Base-by-base conservation (phyloP, 345 rosid genomes). In the Lepidium didymum region DNA sequence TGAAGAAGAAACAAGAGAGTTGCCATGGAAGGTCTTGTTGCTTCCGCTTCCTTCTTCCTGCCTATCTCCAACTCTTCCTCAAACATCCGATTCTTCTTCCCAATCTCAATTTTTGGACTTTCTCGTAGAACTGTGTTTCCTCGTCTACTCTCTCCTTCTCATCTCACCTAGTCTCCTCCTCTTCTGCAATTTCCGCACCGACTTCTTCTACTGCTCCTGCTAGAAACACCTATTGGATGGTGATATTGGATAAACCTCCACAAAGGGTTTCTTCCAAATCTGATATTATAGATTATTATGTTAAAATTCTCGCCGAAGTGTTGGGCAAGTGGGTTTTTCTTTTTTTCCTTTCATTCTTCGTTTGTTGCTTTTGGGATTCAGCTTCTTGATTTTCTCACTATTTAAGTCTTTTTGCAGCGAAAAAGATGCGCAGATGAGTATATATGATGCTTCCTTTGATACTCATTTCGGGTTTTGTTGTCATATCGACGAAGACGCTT, bases 351-450 rank as follows among this genome's bases (percentile, higher is more conserved):
- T 27, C 12, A 6, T 27, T 78, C 56, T 19, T 10, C 36, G 37
- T 59, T 45, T 35, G 51, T n/a, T 19, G 10, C 8, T 40, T 25
- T 40, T 42, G 3, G 35, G 25, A 2, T 59, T 38, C 60, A 3
- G 7, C n/a, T 25, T 21, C 51, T 37, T 49, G 38, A 27, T 37
- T 9, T 23, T 21, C 46, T 18, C 12, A 54, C 35, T 27, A 13
- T 11, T 43, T 13, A 21, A 62, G 61, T 1, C 61, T 49, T 15
- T 81, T 45, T 64, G 10, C 70, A 90, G 93, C 66, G 79, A 84
- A 76, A 81, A 74, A 41, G 96, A 87, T 77, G 96, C 98, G 56
- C 89, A 89, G 64, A 80, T 79, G 85, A 78, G 88, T 78, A 82
- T 89, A 38, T 92, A 87, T 42, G 81, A 86, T 72, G 84, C 77